Conservation (phyloP, 192 early-diverging fungal genomes). For the Physocladia obscura region DNA sequence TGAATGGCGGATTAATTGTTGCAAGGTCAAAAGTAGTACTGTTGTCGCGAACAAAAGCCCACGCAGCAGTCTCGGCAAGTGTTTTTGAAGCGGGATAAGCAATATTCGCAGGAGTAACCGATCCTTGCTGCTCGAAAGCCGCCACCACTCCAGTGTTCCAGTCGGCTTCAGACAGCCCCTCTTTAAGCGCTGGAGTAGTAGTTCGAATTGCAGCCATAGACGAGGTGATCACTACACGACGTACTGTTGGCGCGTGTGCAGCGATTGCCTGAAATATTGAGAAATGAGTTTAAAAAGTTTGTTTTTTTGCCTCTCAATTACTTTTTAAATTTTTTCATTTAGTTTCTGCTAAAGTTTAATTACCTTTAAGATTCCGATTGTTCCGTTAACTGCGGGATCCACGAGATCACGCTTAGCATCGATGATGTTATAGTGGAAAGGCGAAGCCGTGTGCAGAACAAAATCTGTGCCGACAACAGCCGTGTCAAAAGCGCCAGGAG, state of each 20-base stretch:
- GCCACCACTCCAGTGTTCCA: constrained; percentile 31
- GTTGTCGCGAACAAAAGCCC: constrained; percentile 33
- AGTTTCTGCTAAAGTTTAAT: no score
- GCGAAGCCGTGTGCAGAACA: constrained; percentile 45
- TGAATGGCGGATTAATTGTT: constrained; percentile 31
- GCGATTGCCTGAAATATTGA: no score
- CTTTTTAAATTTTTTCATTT: no score
- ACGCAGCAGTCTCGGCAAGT: constrained; percentile 34
- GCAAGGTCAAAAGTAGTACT: constrained; percentile 25
- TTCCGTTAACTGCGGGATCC: constrained; percentile 47
- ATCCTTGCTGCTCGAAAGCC: constrained; percentile 3
- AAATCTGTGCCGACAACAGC: constrained; percentile 38
- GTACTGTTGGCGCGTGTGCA: constrained; percentile 18
- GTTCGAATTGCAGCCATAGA: constrained; percentile 33
- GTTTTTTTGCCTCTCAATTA: no score
- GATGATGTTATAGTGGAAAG: constrained; percentile 16
- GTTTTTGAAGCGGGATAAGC: constrained; percentile 32
- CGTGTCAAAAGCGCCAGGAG: constrained; percentile 43
- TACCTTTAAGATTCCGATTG: constrained; percentile 35
- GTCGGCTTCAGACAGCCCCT: constrained; percentile 35
- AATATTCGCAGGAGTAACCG: not conserved
- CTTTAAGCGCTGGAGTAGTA: not conserved
- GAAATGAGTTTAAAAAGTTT: no score
- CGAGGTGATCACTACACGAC: constrained; percentile 45
- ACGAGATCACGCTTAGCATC: constrained; percentile 38